Conservation (phyloP, 257 asterid species). For the Fraxinus anomala region DNA sequence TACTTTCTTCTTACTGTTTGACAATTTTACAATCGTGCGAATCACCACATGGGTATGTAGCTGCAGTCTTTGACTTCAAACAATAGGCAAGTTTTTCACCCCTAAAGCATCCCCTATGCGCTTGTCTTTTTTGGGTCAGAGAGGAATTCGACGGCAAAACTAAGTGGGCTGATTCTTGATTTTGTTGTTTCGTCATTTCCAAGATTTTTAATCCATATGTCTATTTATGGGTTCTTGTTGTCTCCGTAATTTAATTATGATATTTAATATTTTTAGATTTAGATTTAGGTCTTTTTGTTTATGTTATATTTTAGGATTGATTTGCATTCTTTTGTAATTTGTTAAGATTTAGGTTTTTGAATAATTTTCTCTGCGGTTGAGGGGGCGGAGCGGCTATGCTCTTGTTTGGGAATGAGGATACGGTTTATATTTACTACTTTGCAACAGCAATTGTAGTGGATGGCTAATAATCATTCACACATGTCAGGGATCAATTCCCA, state of each 20-base stretch:
- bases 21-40: slow-evolving; percentile 28
- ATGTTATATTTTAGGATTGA: slow-evolving; percentile 1
- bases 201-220: background rate
- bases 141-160: slow-evolving; percentile 3
- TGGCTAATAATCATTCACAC: slow-evolving; percentile 35
- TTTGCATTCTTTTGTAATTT: slow-evolving; percentile 9
- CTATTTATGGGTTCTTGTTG: background rate
- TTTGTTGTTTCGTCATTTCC: slow-evolving; percentile 8
- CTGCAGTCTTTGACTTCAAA: slow-evolving; percentile 37
- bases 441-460: slow-evolving; percentile 28
- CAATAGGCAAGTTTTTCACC: slow-evolving; percentile 13
- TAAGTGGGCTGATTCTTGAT: slow-evolving; percentile 15
- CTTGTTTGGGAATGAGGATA: slow-evolving; percentile 38
- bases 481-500: slow-evolving; percentile 34
- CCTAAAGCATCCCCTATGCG: background rate
- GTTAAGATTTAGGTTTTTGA: slow-evolving; percentile 9
- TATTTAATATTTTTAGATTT: background rate
- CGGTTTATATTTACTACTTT: slow-evolving; percentile 26
- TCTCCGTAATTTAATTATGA: background rate
- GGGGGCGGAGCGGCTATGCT: slow-evolving; percentile 33
- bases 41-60: slow-evolving; percentile 30
- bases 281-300: background rate
- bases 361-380: slow-evolving; percentile 8
- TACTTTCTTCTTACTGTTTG: slow-evolving; percentile 18
- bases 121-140: background rate